phyloP scores from a whole-genome alignment of 108 stramenopile genomes.

The Conticribra weissflogii region DNA sequence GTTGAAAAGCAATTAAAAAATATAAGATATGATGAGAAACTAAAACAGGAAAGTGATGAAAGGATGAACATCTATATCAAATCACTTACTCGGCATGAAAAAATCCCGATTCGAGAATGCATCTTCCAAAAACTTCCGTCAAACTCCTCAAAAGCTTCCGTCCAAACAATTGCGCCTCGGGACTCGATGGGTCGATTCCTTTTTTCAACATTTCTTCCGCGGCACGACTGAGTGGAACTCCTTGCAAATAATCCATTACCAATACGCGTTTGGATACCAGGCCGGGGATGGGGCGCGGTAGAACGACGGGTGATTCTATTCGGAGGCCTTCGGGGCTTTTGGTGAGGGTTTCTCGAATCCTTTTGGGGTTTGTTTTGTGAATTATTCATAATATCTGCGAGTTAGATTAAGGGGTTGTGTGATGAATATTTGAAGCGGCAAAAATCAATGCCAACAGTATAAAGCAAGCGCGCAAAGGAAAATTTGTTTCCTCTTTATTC shows the following conservation, averaged over 20 bases:
- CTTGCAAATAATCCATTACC: conserved; percentile 93
- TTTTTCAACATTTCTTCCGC: conserved; percentile 87
- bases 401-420: too few species aligned
- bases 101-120: conserved; percentile 93
- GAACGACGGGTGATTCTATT: conserved; percentile 75
- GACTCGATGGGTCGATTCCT: conserved; percentile 84
- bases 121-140: conserved; percentile 91
- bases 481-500: neutral
- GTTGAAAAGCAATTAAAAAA: too few species aligned
- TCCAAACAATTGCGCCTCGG: conserved; percentile 92
- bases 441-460: too few species aligned
- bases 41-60: too few species aligned
- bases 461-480: too few species aligned
- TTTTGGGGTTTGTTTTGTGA: neutral
- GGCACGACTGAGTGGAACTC: conserved; percentile 87
- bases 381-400: neutral
- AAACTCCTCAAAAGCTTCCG: conserved; percentile 74
- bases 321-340: conserved; percentile 56
- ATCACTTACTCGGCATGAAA: conserved; percentile 82
- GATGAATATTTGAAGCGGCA: too few species aligned
- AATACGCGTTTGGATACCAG: conserved; percentile 86
- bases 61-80: too few species aligned
- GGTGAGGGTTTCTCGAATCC: conserved; percentile 70
- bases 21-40: too few species aligned
- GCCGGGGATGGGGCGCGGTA: conserved; percentile 88